Evolutionary conservation across 2,329 filamentous ascomycete species (phyloP).

Genomic region (Diplocarpon mali): DNA sequence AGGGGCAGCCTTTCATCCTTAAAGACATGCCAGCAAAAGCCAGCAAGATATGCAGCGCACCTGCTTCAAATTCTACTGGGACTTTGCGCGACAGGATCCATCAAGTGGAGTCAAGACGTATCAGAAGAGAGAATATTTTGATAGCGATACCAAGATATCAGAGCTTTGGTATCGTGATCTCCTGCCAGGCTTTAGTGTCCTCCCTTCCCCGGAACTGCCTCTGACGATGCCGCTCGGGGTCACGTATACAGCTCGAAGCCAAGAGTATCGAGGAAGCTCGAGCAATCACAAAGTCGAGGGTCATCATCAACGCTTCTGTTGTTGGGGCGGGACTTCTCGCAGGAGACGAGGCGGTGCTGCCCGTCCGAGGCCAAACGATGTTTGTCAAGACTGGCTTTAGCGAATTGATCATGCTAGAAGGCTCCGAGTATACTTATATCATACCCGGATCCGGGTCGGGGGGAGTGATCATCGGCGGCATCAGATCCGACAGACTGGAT

Average conservation of each 20-base stretch:
- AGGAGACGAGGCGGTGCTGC: no score
- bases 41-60: slow-evolving; percentile 20
- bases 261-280: slow-evolving; percentile 9
- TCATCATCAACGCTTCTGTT: slow-evolving; percentile 21
- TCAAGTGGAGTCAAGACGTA: no score
- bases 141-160: slow-evolving; percentile 6
- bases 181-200: slow-evolving; percentile 15
- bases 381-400: slow-evolving; percentile 18
- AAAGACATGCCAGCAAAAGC: slow-evolving; percentile 6
- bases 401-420: slow-evolving; percentile 18
- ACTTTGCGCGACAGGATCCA: no score
- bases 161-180: slow-evolving; percentile 17
- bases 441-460: slow-evolving; percentile 18
- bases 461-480: slow-evolving; percentile 20
- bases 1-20: slow-evolving; percentile 22
- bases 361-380: slow-evolving; percentile 21
- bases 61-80: no score
- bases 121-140: no score
- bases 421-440: slow-evolving; percentile 21
- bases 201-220: slow-evolving; percentile 12
- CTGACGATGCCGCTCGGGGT: slow-evolving; percentile 1
- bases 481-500: slow-evolving; percentile 21
- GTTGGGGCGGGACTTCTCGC: no score
- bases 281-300: slow-evolving; percentile 6
- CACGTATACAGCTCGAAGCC: no score